Base-by-base conservation (phyloP, 192 early-diverging fungal species). In the Coemansia asiatica region DNA sequence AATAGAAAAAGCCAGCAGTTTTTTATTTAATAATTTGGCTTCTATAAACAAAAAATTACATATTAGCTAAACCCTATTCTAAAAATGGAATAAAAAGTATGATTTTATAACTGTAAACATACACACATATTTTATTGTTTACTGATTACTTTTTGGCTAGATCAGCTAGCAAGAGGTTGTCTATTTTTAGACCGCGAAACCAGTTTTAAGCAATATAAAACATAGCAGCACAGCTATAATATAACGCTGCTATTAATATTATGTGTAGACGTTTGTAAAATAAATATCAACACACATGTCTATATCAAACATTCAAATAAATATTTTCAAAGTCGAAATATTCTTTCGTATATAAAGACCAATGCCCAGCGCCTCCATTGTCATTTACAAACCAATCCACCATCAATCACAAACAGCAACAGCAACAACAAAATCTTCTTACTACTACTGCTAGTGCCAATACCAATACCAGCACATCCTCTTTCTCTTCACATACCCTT, bases 261-360 rank as follows among this genome's bases (percentile, higher is more conserved):
- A 53, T 12, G 4, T 25, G 23, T 22, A 53, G 26, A 53, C 25
- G 6, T 53, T 26, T 53, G 1, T 1, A 26, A 47, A 53, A 53
- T 26, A 26, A n/a, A n/a, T n/a, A n/a, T n/a, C n/a, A n/a, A n/a
- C n/a, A n/a, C n/a, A n/a, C n/a, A n/a, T n/a, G n/a, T n/a, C n/a
- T n/a, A 22, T 7, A 49, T n/a, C 23, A 22, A n/a, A 18, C 48
- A 19, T 22, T 33, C 4, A 33, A 6, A 33, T 33, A 6, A 33
- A 6, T 33, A 8, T 33, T 33, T 33, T 33, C 31, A 33, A 33
- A 3, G 4, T 3, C 31, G 31, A 8, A 33, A 33, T n/a, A n/a
- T n/a, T n/a, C n/a, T 26, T 26, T 26, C 31, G 50, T 26, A 53
- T 53, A 53, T 53, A 53, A 53, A 53, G 21, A n/a, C 21, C 31